Conservation (phyloP, 257 asterid species). For the Solanum clarkiae region DNA sequence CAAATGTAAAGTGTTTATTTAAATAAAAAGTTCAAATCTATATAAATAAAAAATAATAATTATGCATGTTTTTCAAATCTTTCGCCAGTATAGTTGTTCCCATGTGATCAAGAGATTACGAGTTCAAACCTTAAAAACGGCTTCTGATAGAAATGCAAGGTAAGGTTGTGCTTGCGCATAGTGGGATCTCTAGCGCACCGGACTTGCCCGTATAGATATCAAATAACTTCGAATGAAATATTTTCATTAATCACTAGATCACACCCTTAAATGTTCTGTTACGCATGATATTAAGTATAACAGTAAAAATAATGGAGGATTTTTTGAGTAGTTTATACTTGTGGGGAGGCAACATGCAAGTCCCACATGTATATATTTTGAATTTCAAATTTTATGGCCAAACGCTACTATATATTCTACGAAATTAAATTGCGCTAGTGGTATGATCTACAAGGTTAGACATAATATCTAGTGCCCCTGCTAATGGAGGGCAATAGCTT, state of each 20-base stretch:
- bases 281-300: neutral
- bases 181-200: too few species aligned
- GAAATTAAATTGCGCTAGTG: neutral
- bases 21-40: neutral
- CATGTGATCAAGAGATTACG: too few species aligned
- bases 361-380: neutral
- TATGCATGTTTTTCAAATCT: too few species aligned
- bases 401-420: neutral
- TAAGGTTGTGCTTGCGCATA: too few species aligned
- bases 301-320: neutral
- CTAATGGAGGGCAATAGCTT: neutral
- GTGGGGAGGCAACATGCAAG: neutral
- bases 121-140: too few species aligned
- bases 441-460: neutral
- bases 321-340: neutral
- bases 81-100: too few species aligned
- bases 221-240: too few species aligned
- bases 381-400: too few species aligned
- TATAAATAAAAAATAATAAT: too few species aligned
- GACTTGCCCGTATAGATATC: too few species aligned
- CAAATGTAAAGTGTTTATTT: neutral
- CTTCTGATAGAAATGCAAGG: too few species aligned
- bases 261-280: neutral
- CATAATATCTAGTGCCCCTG: neutral
- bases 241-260: too few species aligned